Percentiles rank a stretch among this genome's conserved stretches.
Conservation (phyloP, 345 rosid species). For the Populus deltoides region DNA sequence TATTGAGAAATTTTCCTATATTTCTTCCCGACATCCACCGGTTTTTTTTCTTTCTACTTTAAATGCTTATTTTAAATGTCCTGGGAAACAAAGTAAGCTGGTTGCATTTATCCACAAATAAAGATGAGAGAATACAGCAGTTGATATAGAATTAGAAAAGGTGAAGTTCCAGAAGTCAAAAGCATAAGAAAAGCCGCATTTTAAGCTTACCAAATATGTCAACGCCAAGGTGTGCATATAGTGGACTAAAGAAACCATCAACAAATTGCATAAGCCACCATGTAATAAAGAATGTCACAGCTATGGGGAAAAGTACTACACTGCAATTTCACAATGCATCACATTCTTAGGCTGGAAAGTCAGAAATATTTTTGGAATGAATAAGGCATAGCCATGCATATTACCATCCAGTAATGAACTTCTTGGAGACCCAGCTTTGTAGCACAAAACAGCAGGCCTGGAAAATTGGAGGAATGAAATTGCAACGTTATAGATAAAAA, state of each 20-base stretch:
- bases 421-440: constrained; percentile 72
- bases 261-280: constrained; percentile 78
- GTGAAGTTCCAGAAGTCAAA: too few relatives aligned
- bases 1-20: too few relatives aligned
- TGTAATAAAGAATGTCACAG: constrained; percentile 62
- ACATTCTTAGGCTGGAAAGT: constrained; percentile 23
- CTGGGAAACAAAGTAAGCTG: too few relatives aligned
- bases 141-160: too few relatives aligned
- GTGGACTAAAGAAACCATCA: constrained; percentile 72
- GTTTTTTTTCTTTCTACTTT: too few relatives aligned
- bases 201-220: constrained; percentile 54
- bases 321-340: constrained; percentile 37
- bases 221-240: constrained; percentile 58
- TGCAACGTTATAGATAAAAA: constrained; percentile 7
- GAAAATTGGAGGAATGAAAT: constrained; percentile 10
- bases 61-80: too few relatives aligned
- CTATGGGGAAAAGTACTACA: constrained; percentile 73
- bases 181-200: background rate
- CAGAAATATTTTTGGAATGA: constrained; percentile 6
- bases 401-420: constrained; percentile 82
- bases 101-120: too few relatives aligned
- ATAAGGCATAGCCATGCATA: constrained; percentile 3
- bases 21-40: too few relatives aligned
- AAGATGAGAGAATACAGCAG: too few relatives aligned
- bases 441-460: constrained; percentile 72